Evolutionary conservation across 2,329 filamentous ascomycete genomes (phyloP), one percentile per base, ranked within the genome.

Genomic region (Fusarium bulbicola): DNA sequence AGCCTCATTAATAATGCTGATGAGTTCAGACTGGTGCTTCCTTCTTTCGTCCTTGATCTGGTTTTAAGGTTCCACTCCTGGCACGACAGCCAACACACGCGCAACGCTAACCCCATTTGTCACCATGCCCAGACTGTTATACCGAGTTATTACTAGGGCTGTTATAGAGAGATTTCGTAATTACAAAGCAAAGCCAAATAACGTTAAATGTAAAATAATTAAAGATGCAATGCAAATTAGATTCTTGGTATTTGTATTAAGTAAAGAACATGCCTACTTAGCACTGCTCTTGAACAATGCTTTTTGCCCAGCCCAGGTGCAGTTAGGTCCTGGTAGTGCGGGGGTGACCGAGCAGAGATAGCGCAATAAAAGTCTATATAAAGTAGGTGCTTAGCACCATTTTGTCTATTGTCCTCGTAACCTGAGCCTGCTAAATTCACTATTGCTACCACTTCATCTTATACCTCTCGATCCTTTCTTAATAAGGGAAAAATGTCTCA

Each of bases 171-270:
- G 3, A 34, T 47, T 6, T 18, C 8, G 6, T 11, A 7, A 21
- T 47, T 16, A 47, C 9, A 21, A 47, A 47, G 18, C 45, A 11
- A 30, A 47, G 13, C 6, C 4, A 30, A 21, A 14, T 15, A 21
- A 7, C 2, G 10, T 30, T 15, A 10, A 28, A 21, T 10, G 0
- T 21, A 0, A 15, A 5, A 28, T 3, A 9, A 21, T 36, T 36
- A 36, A 36, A 36, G 32, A 15, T 36, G 8, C 16, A 0, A 18
- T 36, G 16, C 5, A 36, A 36, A 18, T 16, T 18, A 36, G 34
- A 36, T 18, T 36, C 1, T 36, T 36, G 16, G 34, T 36, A 18
- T 36, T 10, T 36, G 1, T 36, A 36, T 36, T 0, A 36, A 36
- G 34, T 36, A 36, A 36, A 34, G 2, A 34, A 34, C 14, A 34